Base-by-base conservation (phyloP, 1,139 yeast species). In the Arxiozyma slooffiae region DNA sequence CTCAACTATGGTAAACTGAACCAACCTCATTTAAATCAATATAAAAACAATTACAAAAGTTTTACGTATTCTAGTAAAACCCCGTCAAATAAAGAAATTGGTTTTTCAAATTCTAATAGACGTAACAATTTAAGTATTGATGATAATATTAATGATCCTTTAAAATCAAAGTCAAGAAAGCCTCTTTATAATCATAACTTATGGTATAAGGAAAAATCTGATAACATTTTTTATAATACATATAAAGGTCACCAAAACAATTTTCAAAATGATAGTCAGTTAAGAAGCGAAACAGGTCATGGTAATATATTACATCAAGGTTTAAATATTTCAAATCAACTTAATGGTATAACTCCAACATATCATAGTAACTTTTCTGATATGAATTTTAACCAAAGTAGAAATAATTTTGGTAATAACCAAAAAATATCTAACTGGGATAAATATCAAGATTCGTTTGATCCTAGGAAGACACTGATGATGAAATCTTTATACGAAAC, bases 111-210 rank as follows among this genome's bases (percentile, higher is more conserved):
- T 20, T 20, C 26, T 21, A 49, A 47, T 48, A 49, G 46, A 22
- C 48, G 42, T 41, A 47, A 53, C 23, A 48, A 45, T 43, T 11
- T n/a, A 30, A 30, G 6, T 14, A 30, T n/a, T 3, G 50, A 53
- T 23, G 47, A 48, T 34, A 17, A 42, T 6, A n/a, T 14, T 30
- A 30, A 22, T 26, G 45, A 52, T 48, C 47, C 50, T 37, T 48
- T 14, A 34, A 41, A 42, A 8, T n/a, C n/a, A 22, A 37, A 30
- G 20, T 14, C 18, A n/a, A 22, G 30, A 18, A 30, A 20, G 26
- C 24, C 24, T 11, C 4, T 17, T 41, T 26, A n/a, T 26, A 17
- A 26, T 7, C 14, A 30, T 30, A 11, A 30, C n/a, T 30, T 11
- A 30, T 4, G 36, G 14, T 3, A 14, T 30, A 30, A 14, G 11